These are phyloP conservation scores for Mariannaea sp. DNA, from an alignment of 2,329 filamentous ascomycete species.

Conservation along the genomic window DNA sequence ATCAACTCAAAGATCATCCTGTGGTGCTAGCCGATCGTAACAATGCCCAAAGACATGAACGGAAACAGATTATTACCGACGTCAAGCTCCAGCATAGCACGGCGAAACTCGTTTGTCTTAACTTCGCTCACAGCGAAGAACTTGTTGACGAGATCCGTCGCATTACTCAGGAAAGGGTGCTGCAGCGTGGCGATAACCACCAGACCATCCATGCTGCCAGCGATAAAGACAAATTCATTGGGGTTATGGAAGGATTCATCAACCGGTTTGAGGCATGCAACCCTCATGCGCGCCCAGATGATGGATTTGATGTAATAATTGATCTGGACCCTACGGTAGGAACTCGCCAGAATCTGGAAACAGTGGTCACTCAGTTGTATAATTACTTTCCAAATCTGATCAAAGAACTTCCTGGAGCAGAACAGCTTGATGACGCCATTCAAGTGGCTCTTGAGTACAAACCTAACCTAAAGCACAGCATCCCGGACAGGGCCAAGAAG, in stretches of 20 bases:
- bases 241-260: constrained; percentile 96
- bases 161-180: constrained; percentile 77
- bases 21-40: constrained; percentile 93
- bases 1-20: constrained; percentile 64
- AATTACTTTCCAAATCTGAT: constrained; percentile 79
- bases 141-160: constrained; percentile 73
- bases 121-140: constrained; percentile 84
- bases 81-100: constrained; percentile 65
- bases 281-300: constrained; percentile 70
- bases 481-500: constrained; percentile 62
- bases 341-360: constrained; percentile 88
- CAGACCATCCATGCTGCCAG: constrained; percentile 93
- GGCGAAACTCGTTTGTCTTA: constrained; percentile 79
- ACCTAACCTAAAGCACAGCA: constrained; percentile 75
- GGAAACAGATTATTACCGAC: constrained; percentile 84
- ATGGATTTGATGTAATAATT: constrained; percentile 82
- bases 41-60: constrained; percentile 87
- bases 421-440: constrained; percentile 81
- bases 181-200: constrained; percentile 91
- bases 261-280: constrained; percentile 81
- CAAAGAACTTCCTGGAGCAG: constrained; percentile 68
- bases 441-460: constrained; percentile 75
- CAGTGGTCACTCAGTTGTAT: constrained; percentile 72
- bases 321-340: constrained; percentile 76
- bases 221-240: constrained; percentile 72